Conservation (phyloP, 768 basidiomycete species). For the Lactarius quietus region DNA sequence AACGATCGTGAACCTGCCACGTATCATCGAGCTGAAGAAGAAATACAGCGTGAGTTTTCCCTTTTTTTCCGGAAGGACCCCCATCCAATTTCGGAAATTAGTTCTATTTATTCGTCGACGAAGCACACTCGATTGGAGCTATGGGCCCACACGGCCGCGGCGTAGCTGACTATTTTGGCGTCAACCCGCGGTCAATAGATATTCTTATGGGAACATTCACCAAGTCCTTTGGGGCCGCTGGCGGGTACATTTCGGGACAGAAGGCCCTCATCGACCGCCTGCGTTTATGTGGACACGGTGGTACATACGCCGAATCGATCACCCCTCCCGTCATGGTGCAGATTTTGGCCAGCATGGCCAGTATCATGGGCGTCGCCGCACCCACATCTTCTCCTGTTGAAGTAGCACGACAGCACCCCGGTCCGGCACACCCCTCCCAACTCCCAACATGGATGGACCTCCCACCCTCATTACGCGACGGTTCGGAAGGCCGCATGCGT, state of each 20-base stretch:
- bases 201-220: conserved; percentile 99
- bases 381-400: conserved; percentile 32
- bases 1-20: conserved; percentile 83
- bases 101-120: conserved; percentile 96
- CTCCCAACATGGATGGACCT: conserved; percentile 81
- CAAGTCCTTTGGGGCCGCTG: conserved; percentile 89
- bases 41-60: conserved; percentile 79
- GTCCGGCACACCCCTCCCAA: conserved; percentile 61
- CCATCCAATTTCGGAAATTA: conserved; percentile 33
- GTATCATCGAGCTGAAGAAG: conserved; percentile 79
- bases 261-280: conserved; percentile 78
- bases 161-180: conserved; percentile 88
- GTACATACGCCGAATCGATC: conserved; percentile 87
- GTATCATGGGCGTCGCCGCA: conserved; percentile 83
- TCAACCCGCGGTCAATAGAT: conserved; percentile 79
- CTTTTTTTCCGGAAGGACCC: neutral
- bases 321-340: conserved; percentile 89
- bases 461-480: conserved; percentile 68
- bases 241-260: conserved; percentile 89
- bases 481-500: conserved; percentile 77
- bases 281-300: conserved; percentile 76
- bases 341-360: conserved; percentile 87
- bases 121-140: conserved; percentile 97
- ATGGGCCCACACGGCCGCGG: conserved; percentile 94
- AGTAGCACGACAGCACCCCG: conserved; percentile 50